A percentile compares a stretch with the other conserved stretches of the same genome.
Evolutionary conservation across 1,284 basidiomycete genomes (phyloP).

Genomic region (Naganishia sp.): DNA sequence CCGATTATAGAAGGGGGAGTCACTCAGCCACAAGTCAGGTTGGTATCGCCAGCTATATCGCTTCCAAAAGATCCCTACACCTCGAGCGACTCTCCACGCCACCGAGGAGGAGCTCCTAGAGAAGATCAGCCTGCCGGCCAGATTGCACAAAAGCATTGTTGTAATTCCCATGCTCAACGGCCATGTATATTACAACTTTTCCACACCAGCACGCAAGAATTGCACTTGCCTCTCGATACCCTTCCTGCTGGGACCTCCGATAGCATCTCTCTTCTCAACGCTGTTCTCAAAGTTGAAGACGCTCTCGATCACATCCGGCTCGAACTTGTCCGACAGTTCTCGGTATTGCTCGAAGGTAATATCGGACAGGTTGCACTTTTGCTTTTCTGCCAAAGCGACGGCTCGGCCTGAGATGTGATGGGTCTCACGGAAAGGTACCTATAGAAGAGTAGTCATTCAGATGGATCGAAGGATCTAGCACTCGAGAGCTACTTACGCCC

Average conservation of each 20-base stretch:
- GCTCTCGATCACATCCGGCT: conserved; percentile 69
- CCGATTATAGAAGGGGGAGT: too few species aligned
- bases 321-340: conserved; percentile 72
- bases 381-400: conserved; percentile 87
- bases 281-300: conserved; percentile 93
- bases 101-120: too few species aligned
- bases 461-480: not conserved
- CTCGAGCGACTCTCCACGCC: too few species aligned
- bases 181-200: conserved; percentile 12
- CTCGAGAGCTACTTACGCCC: conserved; percentile 65
- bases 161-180: too few species aligned
- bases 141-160: too few species aligned
- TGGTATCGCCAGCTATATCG: too few species aligned
- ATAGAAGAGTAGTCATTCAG: conserved; percentile 5
- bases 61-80: too few species aligned
- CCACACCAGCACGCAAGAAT: conserved; percentile 47
- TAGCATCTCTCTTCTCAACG: conserved; percentile 89
- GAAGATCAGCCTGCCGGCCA: too few species aligned
- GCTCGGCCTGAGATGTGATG: conserved; percentile 97
- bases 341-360: conserved; percentile 79
- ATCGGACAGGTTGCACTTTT: conserved; percentile 75
- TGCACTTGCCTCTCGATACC: conserved; percentile 84
- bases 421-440: conserved; percentile 92
- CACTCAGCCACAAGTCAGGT: too few species aligned
- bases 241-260: conserved; percentile 82